Evolutionary conservation across 2,329 filamentous ascomycete genomes (phyloP).

Genomic region (Knufia petricola): DNA sequence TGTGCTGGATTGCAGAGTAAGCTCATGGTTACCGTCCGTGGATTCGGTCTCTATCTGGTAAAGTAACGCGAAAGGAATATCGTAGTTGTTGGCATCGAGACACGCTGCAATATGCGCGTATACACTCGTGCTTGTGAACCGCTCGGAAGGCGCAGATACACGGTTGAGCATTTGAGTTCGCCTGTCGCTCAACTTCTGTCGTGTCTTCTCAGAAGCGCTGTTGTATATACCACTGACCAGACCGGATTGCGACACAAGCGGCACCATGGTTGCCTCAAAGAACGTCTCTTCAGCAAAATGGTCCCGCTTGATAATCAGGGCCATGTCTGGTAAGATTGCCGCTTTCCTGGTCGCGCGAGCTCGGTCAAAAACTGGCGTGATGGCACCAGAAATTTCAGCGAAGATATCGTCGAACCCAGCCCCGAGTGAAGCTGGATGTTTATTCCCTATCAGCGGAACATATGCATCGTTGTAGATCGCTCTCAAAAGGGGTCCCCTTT

Average conservation of each 20-base stretch:
- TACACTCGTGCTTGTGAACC: slow-evolving; percentile 40
- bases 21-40: not conserved
- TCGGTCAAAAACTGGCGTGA: not conserved
- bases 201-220: not conserved
- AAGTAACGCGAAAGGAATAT: slow-evolving; percentile 43
- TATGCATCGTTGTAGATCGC: slow-evolving; percentile 65
- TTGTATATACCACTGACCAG: not conserved
- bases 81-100: slow-evolving; percentile 38
- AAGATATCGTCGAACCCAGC: slow-evolving; percentile 30
- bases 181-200: slow-evolving; percentile 26
- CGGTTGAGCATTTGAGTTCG: slow-evolving; percentile 37
- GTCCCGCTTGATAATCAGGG: not conserved
- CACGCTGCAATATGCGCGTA: slow-evolving; percentile 36
- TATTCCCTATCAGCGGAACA: slow-evolving; percentile 59
- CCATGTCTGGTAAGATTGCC: not conserved
- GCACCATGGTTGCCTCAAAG: not conserved
- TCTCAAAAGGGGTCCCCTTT: slow-evolving; percentile 55
- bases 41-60: slow-evolving; percentile 38
- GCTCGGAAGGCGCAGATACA: slow-evolving; percentile 35
- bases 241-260: not conserved
- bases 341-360: not conserved
- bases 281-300: slow-evolving; percentile 1
- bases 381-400: not conserved
- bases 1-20: not conserved
- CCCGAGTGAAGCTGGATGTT: slow-evolving; percentile 68